Base-by-base conservation (phyloP, 1,139 yeast species). In the Debaryomyces singareniensis region DNA sequence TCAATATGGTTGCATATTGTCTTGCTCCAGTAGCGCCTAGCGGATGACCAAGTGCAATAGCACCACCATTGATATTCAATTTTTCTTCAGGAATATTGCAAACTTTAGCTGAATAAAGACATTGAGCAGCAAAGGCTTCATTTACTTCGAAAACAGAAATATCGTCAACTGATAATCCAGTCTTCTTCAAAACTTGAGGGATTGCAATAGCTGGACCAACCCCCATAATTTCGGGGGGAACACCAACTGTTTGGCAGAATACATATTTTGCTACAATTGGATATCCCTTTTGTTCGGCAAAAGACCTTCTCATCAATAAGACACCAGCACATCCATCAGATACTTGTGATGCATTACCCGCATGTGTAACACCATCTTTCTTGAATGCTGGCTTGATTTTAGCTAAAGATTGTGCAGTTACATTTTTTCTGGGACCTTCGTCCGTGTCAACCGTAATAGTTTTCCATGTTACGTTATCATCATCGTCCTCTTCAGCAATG, bases 221-320 rank as follows among this genome's bases (percentile, higher is more conserved):
- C 39, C 97, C 97, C 97, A 89, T 89, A 40, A 87, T 76, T 61
- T 85, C 95, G 24, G 97, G 96, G 36, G 96, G 95, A 29, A 89
- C 96, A 53, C 97, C 96, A 34, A 80, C 89, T 29, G 78, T 61
- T 35, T 77, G 71, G 52, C 85, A 76, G 45, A 78, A 81, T 39
- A 87, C 78, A 46, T 75, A 89, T 65, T 84, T 84, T 43, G 77
- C 95, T 36, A 80, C 54, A 31, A 74, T 64, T 36, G 77, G 75
- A 50, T 82, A 68, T 27, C 82, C 80, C 42, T 80, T 63, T 47
- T 71, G 61, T 56, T 82, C 79, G 26, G 97, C 97, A 37, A 80
- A 68, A n/a, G 89, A 81, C 56, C 97, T 77, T 58, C 87, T 77
- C 71, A 85, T 83, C 43, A 89, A 69, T 37, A 89, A 59, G 4